Evolutionary conservation across 768 basidiomycete species (phyloP).

Genomic region (Trametes cingulata): DNA sequence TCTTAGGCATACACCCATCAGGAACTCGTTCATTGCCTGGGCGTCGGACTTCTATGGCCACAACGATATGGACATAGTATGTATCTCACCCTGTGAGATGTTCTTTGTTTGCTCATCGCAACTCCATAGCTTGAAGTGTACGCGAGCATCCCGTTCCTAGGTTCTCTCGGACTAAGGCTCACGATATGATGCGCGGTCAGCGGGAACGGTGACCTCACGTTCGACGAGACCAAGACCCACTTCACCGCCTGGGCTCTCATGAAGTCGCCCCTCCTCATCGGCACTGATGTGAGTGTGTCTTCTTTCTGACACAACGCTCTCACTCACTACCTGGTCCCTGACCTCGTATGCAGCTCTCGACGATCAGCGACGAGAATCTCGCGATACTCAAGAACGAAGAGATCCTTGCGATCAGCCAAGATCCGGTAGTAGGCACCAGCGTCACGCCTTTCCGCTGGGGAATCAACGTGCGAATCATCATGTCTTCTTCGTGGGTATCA

Average conservation of each 20-base stretch:
- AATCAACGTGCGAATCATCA: conserved; percentile 51
- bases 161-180: background rate
- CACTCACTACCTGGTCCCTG: background rate
- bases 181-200: conserved; percentile 31
- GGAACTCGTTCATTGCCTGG: conserved; percentile 65
- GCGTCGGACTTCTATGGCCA: conserved; percentile 68
- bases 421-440: conserved; percentile 58
- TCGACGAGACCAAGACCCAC: conserved; percentile 67
- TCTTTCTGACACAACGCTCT: background rate
- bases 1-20: too few species aligned
- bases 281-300: conserved; percentile 40
- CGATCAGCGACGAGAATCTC: conserved; percentile 50
- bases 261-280: conserved; percentile 67
- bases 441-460: conserved; percentile 73
- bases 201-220: conserved; percentile 61
- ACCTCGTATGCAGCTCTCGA: conserved; percentile 43
- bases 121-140: conserved; percentile 22
- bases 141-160: background rate
- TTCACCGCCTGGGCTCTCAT: conserved; percentile 74
- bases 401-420: conserved; percentile 70
- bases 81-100: conserved; percentile 7
- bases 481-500: background rate
- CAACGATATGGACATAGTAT: conserved; percentile 69
- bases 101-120: background rate
- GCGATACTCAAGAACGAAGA: conserved; percentile 63